Evolutionary conservation across 1,139 yeast genomes (phyloP), one percentile per base, ranked within the genome.

Genomic region (Yamadazyma aaseri): DNA sequence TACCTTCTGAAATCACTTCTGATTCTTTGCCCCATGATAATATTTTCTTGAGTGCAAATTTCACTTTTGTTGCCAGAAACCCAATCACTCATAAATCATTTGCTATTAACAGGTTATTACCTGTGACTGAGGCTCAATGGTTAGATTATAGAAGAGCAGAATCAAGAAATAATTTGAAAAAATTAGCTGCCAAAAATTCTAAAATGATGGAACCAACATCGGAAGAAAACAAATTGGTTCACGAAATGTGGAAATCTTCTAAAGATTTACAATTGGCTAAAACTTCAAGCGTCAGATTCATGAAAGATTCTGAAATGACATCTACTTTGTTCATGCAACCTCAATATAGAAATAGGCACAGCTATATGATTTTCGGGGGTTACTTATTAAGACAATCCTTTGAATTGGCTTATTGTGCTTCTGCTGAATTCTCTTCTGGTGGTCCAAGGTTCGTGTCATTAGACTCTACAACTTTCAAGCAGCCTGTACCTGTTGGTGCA

Each of bases 401-500:
- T 58, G 97, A 89, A 58, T 74, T 89, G 50, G 97, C 96, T 2
- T 89, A 89, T 57, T 85, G 95, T 60, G 80, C 94, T 12, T 86
- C 96, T 9, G 95, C 96, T 5, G 86, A 94, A 2, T 86, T 89
- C 51, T 71, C 95, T 1, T 79, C 79, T 43, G 80, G 90, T 9
- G 79, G 83, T 33, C 96, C 97, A 25, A 71, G 96, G 51, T 89
- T 89, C 49, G 87, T 87, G 6, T 85, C 96, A 3, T 71, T 89
- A 49, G 97, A 89, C 56, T 82, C 95, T 16, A 87, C 96, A 31
- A 85, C 95, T 15, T 89, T 89, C 69, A 81, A 85, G 50, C 85
- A 89, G 17, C 97, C 97, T 1, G 97, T 89, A 5, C 97, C 97
- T 1, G 97, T 89, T 15, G 97, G 97, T 2, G 80, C 92, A 3